These are phyloP conservation scores for Neopestalotiopsis rosae DNA, from an alignment of 2,329 filamentous ascomycete genomes.

Conservation along the genomic window DNA sequence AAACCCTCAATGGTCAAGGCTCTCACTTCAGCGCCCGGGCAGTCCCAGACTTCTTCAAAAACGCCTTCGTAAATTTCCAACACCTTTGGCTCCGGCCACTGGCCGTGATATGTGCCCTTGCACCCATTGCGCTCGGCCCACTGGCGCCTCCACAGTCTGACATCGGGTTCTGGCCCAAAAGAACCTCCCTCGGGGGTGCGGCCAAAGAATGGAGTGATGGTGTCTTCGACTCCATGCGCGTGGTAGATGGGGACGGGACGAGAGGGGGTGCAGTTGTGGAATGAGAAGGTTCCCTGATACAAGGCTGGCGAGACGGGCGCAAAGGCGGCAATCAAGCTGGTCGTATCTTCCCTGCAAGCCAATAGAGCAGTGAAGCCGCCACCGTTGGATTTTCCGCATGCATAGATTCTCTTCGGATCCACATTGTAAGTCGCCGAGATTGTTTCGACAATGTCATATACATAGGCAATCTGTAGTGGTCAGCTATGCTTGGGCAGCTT, in stretches of 20 bases:
- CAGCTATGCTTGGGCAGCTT: neutral
- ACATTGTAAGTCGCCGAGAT: slow-evolving; percentile 28
- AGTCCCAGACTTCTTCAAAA: slow-evolving; percentile 27
- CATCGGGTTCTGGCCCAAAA: slow-evolving; percentile 25
- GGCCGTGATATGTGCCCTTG: slow-evolving; percentile 21
- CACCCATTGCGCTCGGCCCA: slow-evolving; percentile 27
- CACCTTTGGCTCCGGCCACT: slow-evolving; percentile 21
- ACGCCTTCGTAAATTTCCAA: slow-evolving; percentile 24
- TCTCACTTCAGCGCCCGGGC: slow-evolving; percentile 26
- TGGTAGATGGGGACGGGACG: slow-evolving; percentile 25
- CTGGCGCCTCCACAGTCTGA: slow-evolving; percentile 24
- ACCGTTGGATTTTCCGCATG: slow-evolving; percentile 28
- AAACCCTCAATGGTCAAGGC: slow-evolving; percentile 25
- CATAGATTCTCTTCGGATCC: slow-evolving; percentile 25
- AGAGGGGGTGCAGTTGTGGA: slow-evolving; percentile 23
- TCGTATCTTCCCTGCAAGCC: slow-evolving; percentile 26
- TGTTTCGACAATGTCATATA: slow-evolving; percentile 28
- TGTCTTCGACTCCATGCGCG: slow-evolving; percentile 25
- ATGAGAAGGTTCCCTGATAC: slow-evolving; percentile 25
- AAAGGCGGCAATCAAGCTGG: slow-evolving; percentile 23
- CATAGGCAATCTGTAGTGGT: slow-evolving; percentile 26
- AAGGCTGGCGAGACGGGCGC: slow-evolving; percentile 27
- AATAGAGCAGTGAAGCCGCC: slow-evolving; percentile 27
- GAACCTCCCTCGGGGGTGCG: slow-evolving; percentile 21
- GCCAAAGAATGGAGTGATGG: slow-evolving; percentile 24